Evolutionary conservation across 2,329 filamentous ascomycete genomes (phyloP).

Genomic region (Fusarium poae): DNA sequence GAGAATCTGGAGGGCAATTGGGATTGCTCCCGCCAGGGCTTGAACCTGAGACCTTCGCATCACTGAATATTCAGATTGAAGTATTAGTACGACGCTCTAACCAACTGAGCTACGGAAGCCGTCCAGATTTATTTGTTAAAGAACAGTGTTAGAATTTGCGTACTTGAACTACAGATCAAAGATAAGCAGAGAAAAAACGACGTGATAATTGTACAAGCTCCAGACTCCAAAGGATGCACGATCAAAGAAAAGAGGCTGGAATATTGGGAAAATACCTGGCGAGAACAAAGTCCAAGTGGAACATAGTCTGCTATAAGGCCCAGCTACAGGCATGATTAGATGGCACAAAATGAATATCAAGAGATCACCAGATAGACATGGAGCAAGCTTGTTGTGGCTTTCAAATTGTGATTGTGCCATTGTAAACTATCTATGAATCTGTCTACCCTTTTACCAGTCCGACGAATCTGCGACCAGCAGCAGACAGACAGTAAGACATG

Average conservation of each 20-base stretch:
- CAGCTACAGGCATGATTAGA: not conserved
- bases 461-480: conserved; percentile 13
- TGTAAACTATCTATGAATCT: conserved; percentile 51
- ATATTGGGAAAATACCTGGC: not conserved
- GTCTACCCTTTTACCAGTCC: conserved; percentile 23
- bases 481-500: conserved; percentile 34
- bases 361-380: not conserved
- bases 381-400: conserved; percentile 21
- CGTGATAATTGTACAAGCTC: not conserved
- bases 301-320: not conserved
- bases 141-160: not conserved
- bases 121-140: not conserved
- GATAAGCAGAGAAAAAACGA: not conserved
- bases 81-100: conserved; percentile 37
- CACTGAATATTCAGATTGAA: conserved; percentile 26
- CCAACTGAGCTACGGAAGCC: conserved; percentile 36
- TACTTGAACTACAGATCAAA: not conserved
- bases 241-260: not conserved
- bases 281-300: not conserved
- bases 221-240: not conserved
- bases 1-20: conserved; percentile 37
- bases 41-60: conserved; percentile 39
- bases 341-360: not conserved
- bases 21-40: conserved; percentile 32
- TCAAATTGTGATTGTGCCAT: conserved; percentile 50